Base-by-base conservation (phyloP, 2,329 filamentous ascomycete species). In the Ascochyta rabiei region DNA sequence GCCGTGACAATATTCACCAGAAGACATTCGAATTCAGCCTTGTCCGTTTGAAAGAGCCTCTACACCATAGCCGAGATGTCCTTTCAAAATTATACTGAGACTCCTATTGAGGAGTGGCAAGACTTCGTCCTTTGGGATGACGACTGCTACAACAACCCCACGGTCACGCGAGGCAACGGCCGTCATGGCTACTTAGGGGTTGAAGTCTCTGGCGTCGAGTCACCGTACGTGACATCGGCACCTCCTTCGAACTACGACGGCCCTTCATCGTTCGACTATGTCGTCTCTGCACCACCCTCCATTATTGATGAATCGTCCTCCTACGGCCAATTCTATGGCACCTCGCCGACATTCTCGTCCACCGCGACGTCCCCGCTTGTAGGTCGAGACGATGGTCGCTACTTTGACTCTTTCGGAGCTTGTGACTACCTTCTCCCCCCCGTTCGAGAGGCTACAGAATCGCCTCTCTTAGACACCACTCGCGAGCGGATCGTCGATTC, bases 121-220 rank as follows among this genome's bases (percentile, higher is more conserved):
- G 66, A 69, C 18, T 46, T 72, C 6, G 50, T 73, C 38, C 57
- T 53, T 12, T 72, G 67, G 70, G 64, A 70, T 28, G 70, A 61
- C 6, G 68, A 70, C 33, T 15, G 69, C n/a, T 73, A 68, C 53
- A 62, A 64, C 23, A 60, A 57, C 38, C 55, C 37, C 12, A 37
- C 31, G 0, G 16, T 19, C 15, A 44, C 21, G 4, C 52, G 41
- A 24, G 35, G 34, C 10, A 46, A 21, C 41, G 26, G 10, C 13
- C 33, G 24, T 15, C 21, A 46, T 10, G 26, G 37, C 19, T 55
- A 46, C 10, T 30, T 55, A 8, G 52, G 41, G 13, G 23, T 30
- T 31, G 52, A 16, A 7, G 30, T 19, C 5, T 45, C 52, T 15
- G 46, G 46, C 3, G 19, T 26, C 13, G 38, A 53, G 26, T 55